Percentiles rank a stretch among this genome's conserved stretches.
Evolutionary conservation across 257 asterid genomes (phyloP).

Genomic region (Parsonsia alboflavescens): DNA sequence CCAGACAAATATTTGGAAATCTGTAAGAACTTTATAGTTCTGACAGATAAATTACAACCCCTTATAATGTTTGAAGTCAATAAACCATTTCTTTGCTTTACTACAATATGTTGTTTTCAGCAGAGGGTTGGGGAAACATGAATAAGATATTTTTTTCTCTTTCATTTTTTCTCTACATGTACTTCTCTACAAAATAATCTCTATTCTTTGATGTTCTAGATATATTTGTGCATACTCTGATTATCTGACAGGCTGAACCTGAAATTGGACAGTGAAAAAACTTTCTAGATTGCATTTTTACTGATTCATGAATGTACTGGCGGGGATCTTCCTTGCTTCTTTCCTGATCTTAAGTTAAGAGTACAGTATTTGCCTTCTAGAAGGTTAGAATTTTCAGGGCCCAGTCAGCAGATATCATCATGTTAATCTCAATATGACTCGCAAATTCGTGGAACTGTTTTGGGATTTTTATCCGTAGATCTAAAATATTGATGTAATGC

Average conservation of each 20-base stretch:
- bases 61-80: not conserved
- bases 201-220: not conserved
- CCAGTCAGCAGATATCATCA: not conserved
- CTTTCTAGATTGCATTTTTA: not conserved
- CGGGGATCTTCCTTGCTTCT: not conserved
- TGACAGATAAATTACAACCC: not conserved
- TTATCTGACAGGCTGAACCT: not conserved
- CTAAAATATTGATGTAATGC: not conserved
- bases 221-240: not conserved
- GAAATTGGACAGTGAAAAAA: not conserved
- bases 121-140: not conserved
- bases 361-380: not conserved
- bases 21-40: not conserved
- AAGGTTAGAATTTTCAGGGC: not conserved
- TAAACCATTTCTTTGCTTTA: not conserved
- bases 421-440: not conserved
- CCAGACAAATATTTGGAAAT: too few relatives aligned
- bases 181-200: not conserved
- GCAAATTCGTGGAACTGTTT: not conserved
- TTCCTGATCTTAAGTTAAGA: not conserved
- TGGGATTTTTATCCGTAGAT: not conserved
- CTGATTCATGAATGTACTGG: not conserved
- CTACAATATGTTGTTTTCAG: not conserved
- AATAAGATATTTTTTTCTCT: too few relatives aligned
- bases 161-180: too few relatives aligned